Percentiles rank a stretch among this genome's conserved stretches.
Evolutionary conservation across 352 stramenopile species (phyloP).

Genomic region (Phytophthora meadii): DNA sequence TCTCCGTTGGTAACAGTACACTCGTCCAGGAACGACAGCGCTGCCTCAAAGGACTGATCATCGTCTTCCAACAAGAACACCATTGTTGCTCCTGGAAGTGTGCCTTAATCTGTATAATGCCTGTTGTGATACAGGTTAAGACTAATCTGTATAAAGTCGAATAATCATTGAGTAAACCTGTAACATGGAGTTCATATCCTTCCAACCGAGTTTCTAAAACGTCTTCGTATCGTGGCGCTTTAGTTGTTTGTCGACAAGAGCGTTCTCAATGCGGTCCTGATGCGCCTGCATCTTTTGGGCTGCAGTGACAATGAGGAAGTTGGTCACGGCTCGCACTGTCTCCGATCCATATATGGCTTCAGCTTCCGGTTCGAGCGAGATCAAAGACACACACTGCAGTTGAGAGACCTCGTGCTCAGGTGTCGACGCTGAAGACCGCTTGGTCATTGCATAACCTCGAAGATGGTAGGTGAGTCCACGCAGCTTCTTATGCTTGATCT

Average conservation of each 20-base stretch:
- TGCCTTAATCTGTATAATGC: no score
- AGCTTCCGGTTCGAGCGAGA: slow-evolving; percentile 37
- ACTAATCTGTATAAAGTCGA: no score
- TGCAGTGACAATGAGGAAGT: slow-evolving; percentile 40
- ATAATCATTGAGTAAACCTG: no score
- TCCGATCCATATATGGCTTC: slow-evolving; percentile 29
- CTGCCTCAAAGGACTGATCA: slow-evolving; percentile 22
- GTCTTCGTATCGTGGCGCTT: slow-evolving; percentile 1
- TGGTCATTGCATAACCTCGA: slow-evolving; percentile 58
- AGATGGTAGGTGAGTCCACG: slow-evolving; percentile 48
- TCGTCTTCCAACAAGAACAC: slow-evolving; percentile 25
- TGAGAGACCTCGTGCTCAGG: slow-evolving; percentile 27
- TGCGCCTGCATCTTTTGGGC: slow-evolving; percentile 43
- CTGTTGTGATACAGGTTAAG: no score
- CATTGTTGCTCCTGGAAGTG: slow-evolving; percentile 10
- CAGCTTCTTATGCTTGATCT: slow-evolving; percentile 59
- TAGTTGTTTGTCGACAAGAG: slow-evolving; percentile 30
- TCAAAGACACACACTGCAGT: slow-evolving; percentile 38
- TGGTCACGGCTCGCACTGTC: slow-evolving; percentile 37
- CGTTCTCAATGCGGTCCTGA: slow-evolving; percentile 40
- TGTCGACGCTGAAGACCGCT: slow-evolving; percentile 24
- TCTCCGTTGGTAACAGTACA: neutral
- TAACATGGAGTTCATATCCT: no score
- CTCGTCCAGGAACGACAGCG: slow-evolving; percentile 35
- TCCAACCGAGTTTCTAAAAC: neutral